These are phyloP conservation scores for Picochlorum sp. DNA, from an alignment of 139 green algal genomes.

Conservation along the genomic window DNA sequence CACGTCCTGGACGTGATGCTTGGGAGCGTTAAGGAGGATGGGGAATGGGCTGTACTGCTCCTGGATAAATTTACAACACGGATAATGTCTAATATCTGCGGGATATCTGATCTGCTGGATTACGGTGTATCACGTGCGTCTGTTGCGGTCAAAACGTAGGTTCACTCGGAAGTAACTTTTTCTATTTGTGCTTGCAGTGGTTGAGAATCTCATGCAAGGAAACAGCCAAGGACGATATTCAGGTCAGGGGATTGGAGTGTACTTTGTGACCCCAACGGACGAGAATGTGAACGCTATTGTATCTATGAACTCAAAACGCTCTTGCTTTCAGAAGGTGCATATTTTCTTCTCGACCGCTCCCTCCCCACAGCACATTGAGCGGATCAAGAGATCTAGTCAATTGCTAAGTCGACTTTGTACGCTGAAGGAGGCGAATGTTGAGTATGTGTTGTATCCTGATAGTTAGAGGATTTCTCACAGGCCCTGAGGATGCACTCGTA, in stretches of 20 bases:
- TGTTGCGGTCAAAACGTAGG: background rate
- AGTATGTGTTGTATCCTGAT: conserved; percentile 73
- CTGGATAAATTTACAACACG: conserved; percentile 67
- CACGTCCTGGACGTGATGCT: conserved; percentile 56
- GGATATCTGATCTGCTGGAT: conserved; percentile 59
- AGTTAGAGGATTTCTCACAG: conserved; percentile 66
- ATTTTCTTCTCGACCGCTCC: conserved; percentile 81
- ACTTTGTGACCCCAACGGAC: conserved; percentile 75
- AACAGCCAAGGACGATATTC: no score
- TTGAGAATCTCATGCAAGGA: conserved; percentile 56
- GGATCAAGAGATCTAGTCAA: conserved; percentile 40
- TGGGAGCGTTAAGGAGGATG: conserved; percentile 40
- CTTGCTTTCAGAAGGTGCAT: conserved; percentile 62
- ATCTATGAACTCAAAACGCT: conserved; percentile 2
- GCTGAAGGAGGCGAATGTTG: conserved; percentile 79
- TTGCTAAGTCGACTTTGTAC: conserved; percentile 37
- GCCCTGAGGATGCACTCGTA: conserved; percentile 50
- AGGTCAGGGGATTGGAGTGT: conserved; percentile 53
- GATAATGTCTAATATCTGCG: conserved; percentile 45
- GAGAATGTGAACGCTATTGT: conserved; percentile 58
- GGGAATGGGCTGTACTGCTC: conserved; percentile 72
- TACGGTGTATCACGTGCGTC: conserved; percentile 40
- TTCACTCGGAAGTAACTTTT: background rate
- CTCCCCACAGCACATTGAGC: conserved; percentile 27
- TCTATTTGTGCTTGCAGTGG: conserved; percentile 34